A percentile compares a stretch with the other conserved stretches of the same genome.
Evolutionary conservation across 1,284 basidiomycete genomes (phyloP).

Genomic region (Sphagnurus paluster): DNA sequence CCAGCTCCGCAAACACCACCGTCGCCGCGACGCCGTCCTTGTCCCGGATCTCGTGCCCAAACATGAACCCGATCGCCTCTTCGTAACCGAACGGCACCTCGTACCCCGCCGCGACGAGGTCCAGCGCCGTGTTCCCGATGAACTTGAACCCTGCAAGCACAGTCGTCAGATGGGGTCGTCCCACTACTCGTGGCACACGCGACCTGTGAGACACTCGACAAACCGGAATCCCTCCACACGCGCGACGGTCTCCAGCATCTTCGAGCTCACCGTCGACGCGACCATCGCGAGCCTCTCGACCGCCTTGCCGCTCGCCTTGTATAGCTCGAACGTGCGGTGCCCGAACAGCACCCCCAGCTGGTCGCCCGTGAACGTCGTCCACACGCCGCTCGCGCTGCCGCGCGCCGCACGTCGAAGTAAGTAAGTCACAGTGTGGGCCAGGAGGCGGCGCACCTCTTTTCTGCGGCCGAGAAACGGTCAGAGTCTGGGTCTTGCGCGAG

Average conservation of each 20-base stretch:
- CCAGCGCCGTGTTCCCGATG: conserved; percentile 79
- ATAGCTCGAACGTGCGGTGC: conserved; percentile 54
- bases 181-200: too few species aligned
- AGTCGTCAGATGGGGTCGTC: too few species aligned
- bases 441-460: conserved; percentile 58
- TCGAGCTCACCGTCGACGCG: conserved; percentile 85
- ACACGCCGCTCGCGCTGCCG: conserved; percentile 51
- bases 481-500: conserved; percentile 87
- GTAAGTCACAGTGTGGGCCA: neutral
- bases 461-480: conserved; percentile 82
- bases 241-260: conserved; percentile 82
- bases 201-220: conserved; percentile 82
- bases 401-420: neutral
- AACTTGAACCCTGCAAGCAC: conserved; percentile 83
- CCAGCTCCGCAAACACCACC: conserved; percentile 72
- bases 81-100: conserved; percentile 84
- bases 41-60: conserved; percentile 73
- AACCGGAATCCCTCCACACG: conserved; percentile 76
- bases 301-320: conserved; percentile 61
- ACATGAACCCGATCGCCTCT: conserved; percentile 88
- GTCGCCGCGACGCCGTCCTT: conserved; percentile 84
- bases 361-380: conserved; percentile 81
- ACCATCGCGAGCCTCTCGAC: conserved; percentile 75
- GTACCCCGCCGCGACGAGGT: conserved; percentile 63
- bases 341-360: conserved; percentile 81